Evolutionary conservation across 495 filamentous ascomycete genomes (phyloP), one percentile per base, ranked within the genome.

Genomic region (Talaromyces wortmannii): DNA sequence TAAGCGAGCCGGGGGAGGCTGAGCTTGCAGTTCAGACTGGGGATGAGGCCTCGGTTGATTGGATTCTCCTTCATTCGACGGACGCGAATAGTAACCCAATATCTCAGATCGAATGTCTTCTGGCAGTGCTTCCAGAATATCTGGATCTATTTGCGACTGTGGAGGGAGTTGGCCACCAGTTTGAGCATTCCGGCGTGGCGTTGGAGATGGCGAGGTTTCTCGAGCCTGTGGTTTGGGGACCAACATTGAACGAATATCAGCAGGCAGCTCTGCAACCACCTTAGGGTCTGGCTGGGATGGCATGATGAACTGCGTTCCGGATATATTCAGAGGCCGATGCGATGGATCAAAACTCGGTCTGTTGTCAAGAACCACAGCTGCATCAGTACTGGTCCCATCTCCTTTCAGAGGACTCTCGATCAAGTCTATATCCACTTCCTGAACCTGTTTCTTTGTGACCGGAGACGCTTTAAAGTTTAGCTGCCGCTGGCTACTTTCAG

Each of bases 241-340:
- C n/a, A 95, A 78, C 58, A 83, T 87, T 45, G 83, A 83, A 56
- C 89, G 79, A 56, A 96, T 94, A 59, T 94, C 88, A 13, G 74
- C 74, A 3, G 89, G 90, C 3, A 95, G 78, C 62, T 94, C 90
- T 1, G 84, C 84, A 31, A 94, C 69, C 1, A 92, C 84, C 31
- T 75, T 70, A 0, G 84, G 86, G 62, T 97, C 91, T 8, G 87
- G 73, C 58, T 91, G 86, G 5, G 83, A 83, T 4, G 91, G 91
- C 61, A 97, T 69, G 56, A 96, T 82, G 65, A 96, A 96, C 65
- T 97, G 91, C 8, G 90, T 92, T 0, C 91, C 91, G 4, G 79
- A 68, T 0, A 87, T 83, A 61, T 97, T 95, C 13, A 95, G 70
- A 3, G 85, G 82, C 49, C 82, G 86, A 31, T 76, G 77, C 59